Conservation (phyloP, 2,329 filamentous ascomycete species). For the Fusarium graminum region DNA sequence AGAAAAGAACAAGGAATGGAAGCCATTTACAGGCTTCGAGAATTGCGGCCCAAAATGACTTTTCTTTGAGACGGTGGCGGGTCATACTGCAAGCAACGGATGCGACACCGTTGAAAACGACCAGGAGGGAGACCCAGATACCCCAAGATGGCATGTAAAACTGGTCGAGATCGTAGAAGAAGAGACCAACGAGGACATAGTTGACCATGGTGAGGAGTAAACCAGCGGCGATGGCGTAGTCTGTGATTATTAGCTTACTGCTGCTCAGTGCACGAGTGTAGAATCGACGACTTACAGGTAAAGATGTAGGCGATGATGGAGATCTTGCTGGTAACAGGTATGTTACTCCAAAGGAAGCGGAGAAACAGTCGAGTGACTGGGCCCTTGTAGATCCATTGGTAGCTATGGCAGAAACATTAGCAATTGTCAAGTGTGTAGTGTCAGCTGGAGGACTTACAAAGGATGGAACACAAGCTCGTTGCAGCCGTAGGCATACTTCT, state of each 20-base stretch:
- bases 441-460: constrained; percentile 54
- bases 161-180: constrained; percentile 74
- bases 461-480: constrained; percentile 80
- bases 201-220: constrained; percentile 75
- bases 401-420: constrained; percentile 23
- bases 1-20: constrained; percentile 50
- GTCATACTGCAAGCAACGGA: constrained; percentile 46
- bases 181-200: constrained; percentile 81
- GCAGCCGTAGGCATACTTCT: constrained; percentile 80
- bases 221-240: constrained; percentile 76
- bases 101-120: constrained; percentile 46
- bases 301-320: constrained; percentile 78
- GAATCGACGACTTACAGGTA: constrained; percentile 58
- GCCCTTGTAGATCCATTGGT: constrained; percentile 70
- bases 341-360: constrained; percentile 53
- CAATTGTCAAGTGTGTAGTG: background rate
- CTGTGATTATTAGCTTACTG: constrained; percentile 10
- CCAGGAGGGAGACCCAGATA: constrained; percentile 65
- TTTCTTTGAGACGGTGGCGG: constrained; percentile 47
- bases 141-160: constrained; percentile 76
- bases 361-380: constrained; percentile 71
- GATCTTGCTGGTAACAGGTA: constrained; percentile 74
- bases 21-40: constrained; percentile 48
- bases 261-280: fast-evolving
- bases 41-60: constrained; percentile 47